These are phyloP conservation scores for Lasiosphaeris hirsuta DNA, from an alignment of 495 filamentous ascomycete species.

Conservation along the genomic window DNA sequence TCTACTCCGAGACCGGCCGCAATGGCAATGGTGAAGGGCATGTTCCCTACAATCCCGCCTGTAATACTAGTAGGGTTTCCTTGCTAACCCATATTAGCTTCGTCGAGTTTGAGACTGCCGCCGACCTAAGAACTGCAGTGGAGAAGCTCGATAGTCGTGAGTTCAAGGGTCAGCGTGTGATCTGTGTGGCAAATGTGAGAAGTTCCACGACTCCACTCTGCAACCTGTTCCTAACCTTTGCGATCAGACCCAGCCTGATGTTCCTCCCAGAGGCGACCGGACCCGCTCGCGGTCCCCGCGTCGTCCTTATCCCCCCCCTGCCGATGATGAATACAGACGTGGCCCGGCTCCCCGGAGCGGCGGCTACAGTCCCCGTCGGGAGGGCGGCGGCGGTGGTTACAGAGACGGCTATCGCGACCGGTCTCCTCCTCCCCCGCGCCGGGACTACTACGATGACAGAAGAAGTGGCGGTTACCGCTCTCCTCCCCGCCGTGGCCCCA, in stretches of 20 bases:
- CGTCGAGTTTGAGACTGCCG: slow-evolving; percentile 93
- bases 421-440: slow-evolving; percentile 57
- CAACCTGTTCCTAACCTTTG: background rate
- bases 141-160: slow-evolving; percentile 88
- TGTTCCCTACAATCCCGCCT: slow-evolving; percentile 33
- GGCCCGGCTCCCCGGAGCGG: slow-evolving; percentile 61
- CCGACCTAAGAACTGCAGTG: slow-evolving; percentile 83
- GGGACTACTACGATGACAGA: slow-evolving; percentile 81
- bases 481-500: slow-evolving; percentile 65
- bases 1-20: slow-evolving; percentile 94
- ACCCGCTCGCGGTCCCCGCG: slow-evolving; percentile 66
- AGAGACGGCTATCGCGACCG: slow-evolving; percentile 81
- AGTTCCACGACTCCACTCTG: background rate
- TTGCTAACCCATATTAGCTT: slow-evolving; percentile 59
- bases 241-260: slow-evolving; percentile 54
- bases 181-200: slow-evolving; percentile 81
- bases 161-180: slow-evolving; percentile 83
- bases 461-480: slow-evolving; percentile 64
- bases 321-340: slow-evolving; percentile 74
- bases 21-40: slow-evolving; percentile 93
- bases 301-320: slow-evolving; percentile 60
- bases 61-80: background rate
- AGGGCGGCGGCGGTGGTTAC: slow-evolving; percentile 28
- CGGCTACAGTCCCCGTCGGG: slow-evolving; percentile 67
- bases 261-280: slow-evolving; percentile 59